Base-by-base conservation (phyloP, 169 alveolate genomes). In the Theileria luwenshuni region DNA sequence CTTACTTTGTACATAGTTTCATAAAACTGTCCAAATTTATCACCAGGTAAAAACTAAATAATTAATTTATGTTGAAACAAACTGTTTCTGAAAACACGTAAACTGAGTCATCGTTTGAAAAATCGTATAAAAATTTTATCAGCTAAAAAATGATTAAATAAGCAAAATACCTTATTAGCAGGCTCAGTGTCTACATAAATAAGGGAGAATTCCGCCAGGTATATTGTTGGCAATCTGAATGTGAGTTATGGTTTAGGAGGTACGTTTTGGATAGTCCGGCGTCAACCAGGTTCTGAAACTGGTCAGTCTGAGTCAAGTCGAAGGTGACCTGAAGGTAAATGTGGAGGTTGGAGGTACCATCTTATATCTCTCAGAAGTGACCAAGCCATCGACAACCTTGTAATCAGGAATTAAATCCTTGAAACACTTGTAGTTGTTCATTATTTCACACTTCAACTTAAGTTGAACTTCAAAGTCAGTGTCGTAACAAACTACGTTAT, bases 401-500 rank as follows among this genome's bases (percentile, higher is more conserved):
- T 33, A 59, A 30, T 64, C 79, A 6, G 75, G 48, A 15, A 73
- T 13, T 38, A 73, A 51, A 12, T 45, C 28, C 65, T 43, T 73
- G 32, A 74, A 38, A 30, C 28, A 27, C 17, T 65, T 35, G 10
- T 69, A 52, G 19, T 33, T 30, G 38, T 13, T 27, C 47, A 81
- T 60, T 19, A 81, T 0, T 54, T 23, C 35, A 13, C 76, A 54
- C 47, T 81, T 81, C 51, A n/a, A 6, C 41, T 63, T 43, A 43
- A 81, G 23, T 59, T 43, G 77, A 32, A 19, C 59, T 41, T 74
- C 77, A 7, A 47, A 21, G 68, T 81, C 89, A 45, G 68, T 17
- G n/a, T 81, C 89, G 56, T 67, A 81, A 32, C 79, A 74, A 10
- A 74, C 35, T 12, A 48, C 74, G 6, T 69, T 69, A 1, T 12